Percentiles rank a stretch among this genome's conserved stretches.
Evolutionary conservation across 176 grass and related monocot genomes (phyloP).

Genomic region (Triticum urartu): DNA sequence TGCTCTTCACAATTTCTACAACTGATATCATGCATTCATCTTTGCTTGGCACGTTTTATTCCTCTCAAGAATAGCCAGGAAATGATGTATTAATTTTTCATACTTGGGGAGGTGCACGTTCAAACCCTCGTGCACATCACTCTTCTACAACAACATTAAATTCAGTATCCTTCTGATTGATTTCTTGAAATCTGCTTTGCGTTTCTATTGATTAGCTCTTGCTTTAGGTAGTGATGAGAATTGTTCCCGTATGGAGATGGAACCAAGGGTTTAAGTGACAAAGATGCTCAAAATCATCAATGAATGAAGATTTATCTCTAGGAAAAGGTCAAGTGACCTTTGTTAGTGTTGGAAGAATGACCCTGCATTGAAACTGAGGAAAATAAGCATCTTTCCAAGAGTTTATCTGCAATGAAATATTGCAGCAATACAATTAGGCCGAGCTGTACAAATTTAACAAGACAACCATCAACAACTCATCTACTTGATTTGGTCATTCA

Average conservation of each 20-base stretch:
- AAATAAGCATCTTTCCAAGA: conserved; percentile 15
- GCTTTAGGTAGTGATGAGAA: too few relatives aligned
- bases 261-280: too few relatives aligned
- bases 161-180: too few relatives aligned
- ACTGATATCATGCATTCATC: background rate
- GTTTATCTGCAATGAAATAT: conserved; percentile 1
- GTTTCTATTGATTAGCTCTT: too few relatives aligned
- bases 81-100: background rate
- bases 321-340: too few relatives aligned
- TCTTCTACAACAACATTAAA: too few relatives aligned
- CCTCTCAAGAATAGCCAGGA: background rate
- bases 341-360: too few relatives aligned
- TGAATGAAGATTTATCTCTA: too few relatives aligned
- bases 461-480: background rate
- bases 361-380: conserved; percentile 13
- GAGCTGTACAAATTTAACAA: background rate
- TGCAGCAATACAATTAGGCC: background rate
- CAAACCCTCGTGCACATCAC: background rate
- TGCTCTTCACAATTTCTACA: too few relatives aligned
- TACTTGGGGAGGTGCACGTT: background rate
- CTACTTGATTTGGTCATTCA: background rate
- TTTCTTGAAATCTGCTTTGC: too few relatives aligned
- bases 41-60: background rate
- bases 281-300: too few relatives aligned
- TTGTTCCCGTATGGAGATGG: too few relatives aligned